Base-by-base conservation (phyloP, 2,329 filamentous ascomycete species). In the Hymenoscyphus salicellus region DNA sequence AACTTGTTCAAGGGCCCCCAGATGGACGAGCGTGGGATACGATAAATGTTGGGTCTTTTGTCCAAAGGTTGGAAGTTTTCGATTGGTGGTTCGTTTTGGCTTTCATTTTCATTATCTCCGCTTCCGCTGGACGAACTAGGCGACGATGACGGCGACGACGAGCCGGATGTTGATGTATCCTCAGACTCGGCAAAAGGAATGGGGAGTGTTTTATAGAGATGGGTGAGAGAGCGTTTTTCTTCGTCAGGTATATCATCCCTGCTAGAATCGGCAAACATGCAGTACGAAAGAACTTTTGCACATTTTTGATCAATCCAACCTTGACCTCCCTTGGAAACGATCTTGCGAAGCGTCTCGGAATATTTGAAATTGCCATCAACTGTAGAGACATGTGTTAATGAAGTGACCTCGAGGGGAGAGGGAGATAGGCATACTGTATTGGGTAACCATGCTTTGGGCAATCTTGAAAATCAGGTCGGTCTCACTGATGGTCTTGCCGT, bases 1-100 rank as follows among this genome's bases (percentile, higher is more conserved):
- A 72, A 72, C 7, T 56, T 65, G 3, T 65, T 61, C 20, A 72
- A 57, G 10, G 55, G 38, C 30, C 28, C 28, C 14, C 55, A 20
- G 7, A 67, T 33, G 26, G 63, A 49, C 1, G 63, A 65, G n/a
- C 61, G 30, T 28, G 62, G 43, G 10, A 69, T 58, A 30, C 6
- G 23, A 49, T 52, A 38, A 46, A 68, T 65, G 5, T 61, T 65
- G 5, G 69, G 67, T 52, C 70, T 68, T 38, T 68, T 63, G 46
- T 66, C 67, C 10, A 59, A 32, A 32, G 70, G 69, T n/a, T 65
- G 66, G 59, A 70, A 61, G 58, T 70, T 70, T 28, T 63, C 62
- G 30, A 71, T 68, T 46, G 63, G 65, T 58, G 63, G 65, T 58
- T 64, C 58, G 20, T 17, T 38, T 38, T 36, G 32, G 32, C 8